Evolutionary conservation across 1,139 yeast species (phyloP), one percentile per base, ranked within the genome.

Genomic region (Geotrichum macrosporum): DNA sequence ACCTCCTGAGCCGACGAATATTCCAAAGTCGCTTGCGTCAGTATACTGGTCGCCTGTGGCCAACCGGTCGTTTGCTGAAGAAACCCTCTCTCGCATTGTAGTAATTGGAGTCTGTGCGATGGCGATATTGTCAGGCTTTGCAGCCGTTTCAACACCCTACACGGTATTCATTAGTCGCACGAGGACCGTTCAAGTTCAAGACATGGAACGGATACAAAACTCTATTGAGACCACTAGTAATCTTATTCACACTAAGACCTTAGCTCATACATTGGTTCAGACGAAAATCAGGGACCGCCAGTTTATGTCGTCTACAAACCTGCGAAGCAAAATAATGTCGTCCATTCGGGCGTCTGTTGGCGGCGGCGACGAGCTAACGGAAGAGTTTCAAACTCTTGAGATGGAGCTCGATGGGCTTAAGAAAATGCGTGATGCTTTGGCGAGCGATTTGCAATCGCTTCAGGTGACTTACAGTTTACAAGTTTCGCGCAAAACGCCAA

Each of bases 41-140:
- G 29, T 40, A 15, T 45, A 37, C 37, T 46, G 47, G 38, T 42
- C 50, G 52, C 57, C 57, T 43, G 50, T 39, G 35, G 44, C 48
- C 74, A 72, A 53, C 51, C 58, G 54, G 31, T 47, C 44, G 6
- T 51, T 61, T 41, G 53, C 59, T 18, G 68, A 62, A 41, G 66
- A 63, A 42, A 55, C 66, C 19, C 71, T 81, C 31, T 79, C 82
- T 44, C 77, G 83, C 52, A 67, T 84, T 3, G 80, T 85, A 2
- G 73, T 84, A 44, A 73, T 80, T 13, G 95, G 95, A 1, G 80
- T 84, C 21, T 78, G 86, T 1, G 68, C 81, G 33, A 80, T 84
- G 74, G 87, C 89, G 0, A 62, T 77, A 0, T 66, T 85, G 33
- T 80, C 88, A 2, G 94, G 94, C 0, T 70, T 84, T 37, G 92